Conservation (phyloP, 2,329 filamentous ascomycete genomes). For the Cladophialophora chaetospira region DNA sequence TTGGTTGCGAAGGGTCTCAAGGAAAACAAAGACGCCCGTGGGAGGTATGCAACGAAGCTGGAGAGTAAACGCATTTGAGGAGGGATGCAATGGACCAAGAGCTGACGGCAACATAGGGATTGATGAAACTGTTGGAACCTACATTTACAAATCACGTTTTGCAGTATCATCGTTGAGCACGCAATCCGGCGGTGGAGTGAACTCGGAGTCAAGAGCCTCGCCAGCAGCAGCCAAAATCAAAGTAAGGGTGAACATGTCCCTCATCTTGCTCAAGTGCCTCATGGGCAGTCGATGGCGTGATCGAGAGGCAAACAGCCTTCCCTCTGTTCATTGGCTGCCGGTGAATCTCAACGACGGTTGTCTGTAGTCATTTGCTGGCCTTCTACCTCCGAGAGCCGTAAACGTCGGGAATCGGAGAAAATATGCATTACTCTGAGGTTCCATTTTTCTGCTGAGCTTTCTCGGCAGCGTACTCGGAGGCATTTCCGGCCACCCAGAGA, state of each 20-base stretch:
- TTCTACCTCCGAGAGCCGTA: conserved; percentile 16
- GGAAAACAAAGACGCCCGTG: not conserved
- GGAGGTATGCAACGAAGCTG: not conserved
- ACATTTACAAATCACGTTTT: conserved; percentile 28
- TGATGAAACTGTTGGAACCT: conserved; percentile 20
- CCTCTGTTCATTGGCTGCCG: conserved; percentile 13
- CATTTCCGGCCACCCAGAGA: not conserved
- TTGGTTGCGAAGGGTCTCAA: conserved; percentile 10
- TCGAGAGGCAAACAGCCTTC: conserved; percentile 15
- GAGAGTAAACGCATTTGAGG: conserved; percentile 10
- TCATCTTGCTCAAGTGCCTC: conserved; percentile 20
- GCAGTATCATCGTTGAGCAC: conserved; percentile 29
- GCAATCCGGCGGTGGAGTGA: conserved; percentile 27
- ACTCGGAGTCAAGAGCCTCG: conserved; percentile 27
- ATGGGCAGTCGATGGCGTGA: conserved; percentile 25
- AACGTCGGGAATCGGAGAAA: conserved; percentile 11
- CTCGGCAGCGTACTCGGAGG: conserved; percentile 2
- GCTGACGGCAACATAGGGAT: not conserved
- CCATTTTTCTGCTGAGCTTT: not conserved
- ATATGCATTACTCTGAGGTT: conserved; percentile 9
- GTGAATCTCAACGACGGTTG: not conserved
- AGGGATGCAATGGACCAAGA: conserved; percentile 1
- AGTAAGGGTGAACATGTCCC: conserved; percentile 8
- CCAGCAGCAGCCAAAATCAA: conserved; percentile 14
- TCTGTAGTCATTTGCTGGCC: conserved; percentile 8